Conservation (phyloP, 345 rosid species). For the Rhizophora apiculata region DNA sequence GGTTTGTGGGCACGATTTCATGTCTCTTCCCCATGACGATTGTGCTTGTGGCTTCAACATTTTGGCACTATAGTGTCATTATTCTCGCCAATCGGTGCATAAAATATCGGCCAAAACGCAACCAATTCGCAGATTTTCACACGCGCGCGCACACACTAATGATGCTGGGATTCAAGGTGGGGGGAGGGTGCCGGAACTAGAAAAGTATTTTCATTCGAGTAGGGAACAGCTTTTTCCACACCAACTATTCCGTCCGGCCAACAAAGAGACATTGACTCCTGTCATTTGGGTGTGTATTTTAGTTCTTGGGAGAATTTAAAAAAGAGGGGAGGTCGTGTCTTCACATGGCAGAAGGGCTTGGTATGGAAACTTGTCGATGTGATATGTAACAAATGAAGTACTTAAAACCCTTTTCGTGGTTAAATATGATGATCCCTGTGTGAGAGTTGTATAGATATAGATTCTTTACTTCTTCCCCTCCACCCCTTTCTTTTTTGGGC, state of each 20-base stretch:
- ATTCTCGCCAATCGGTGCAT: slow-evolving; percentile 15
- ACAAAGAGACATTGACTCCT: neutral
- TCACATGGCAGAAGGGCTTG: neutral
- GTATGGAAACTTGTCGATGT: neutral
- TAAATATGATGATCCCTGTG: too few species aligned
- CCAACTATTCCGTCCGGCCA: neutral
- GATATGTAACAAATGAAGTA: too few species aligned
- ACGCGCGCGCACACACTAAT: neutral
- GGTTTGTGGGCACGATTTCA: too few species aligned
- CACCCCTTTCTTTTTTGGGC: neutral
- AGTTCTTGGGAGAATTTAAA: neutral
- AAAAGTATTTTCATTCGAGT: neutral
- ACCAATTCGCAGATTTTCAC: neutral
- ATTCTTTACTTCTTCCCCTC: neutral
- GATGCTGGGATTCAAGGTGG: neutral
- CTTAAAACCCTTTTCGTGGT: too few species aligned
- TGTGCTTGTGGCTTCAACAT: neutral
- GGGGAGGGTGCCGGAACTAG: neutral
- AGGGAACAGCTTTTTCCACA: neutral
- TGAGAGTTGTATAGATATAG: too few species aligned
- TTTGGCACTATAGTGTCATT: neutral
- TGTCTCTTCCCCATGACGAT: neutral
- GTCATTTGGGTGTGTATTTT: too few species aligned
- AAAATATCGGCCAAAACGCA: neutral
- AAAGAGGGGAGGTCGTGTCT: neutral